Percentiles rank a stretch among this genome's conserved stretches.
These are phyloP conservation scores for Termitomyces sp. DNA, from an alignment of 768 basidiomycete species.

Conservation along the genomic window DNA sequence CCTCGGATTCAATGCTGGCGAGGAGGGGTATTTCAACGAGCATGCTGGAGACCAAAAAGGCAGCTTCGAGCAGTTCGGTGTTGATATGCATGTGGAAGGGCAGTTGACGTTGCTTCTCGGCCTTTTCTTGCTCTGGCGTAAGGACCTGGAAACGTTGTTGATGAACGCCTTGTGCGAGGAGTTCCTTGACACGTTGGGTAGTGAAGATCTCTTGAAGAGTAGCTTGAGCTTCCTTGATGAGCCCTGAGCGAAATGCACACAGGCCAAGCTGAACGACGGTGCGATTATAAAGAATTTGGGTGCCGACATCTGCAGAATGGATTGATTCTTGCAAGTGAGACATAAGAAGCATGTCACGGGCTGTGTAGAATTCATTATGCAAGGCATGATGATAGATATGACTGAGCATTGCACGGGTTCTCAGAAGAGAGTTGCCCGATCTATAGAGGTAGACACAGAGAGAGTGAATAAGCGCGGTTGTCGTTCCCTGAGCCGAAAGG, in stretches of 20 bases:
- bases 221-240: constrained; percentile 90
- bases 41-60: constrained; percentile 98
- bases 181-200: constrained; percentile 94
- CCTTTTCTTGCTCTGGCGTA: constrained; percentile 93
- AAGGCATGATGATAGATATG: constrained; percentile 98
- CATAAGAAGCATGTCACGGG: constrained; percentile 98
- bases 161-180: constrained; percentile 95
- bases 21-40: constrained; percentile 94
- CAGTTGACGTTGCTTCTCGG: constrained; percentile 91
- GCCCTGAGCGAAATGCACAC: constrained; percentile 91
- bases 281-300: constrained; percentile 97
- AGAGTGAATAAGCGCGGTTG: constrained; percentile 78
- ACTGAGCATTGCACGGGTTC: constrained; percentile 94
- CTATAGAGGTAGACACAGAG: constrained; percentile 93
- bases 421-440: constrained; percentile 83
- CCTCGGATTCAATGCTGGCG: constrained; percentile 92
- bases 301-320: constrained; percentile 92
- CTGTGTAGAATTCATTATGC: constrained; percentile 94
- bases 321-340: constrained; percentile 97
- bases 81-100: constrained; percentile 99
- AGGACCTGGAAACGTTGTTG: constrained; percentile 84
- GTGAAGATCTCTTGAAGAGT: constrained; percentile 95
- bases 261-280: constrained; percentile 96
- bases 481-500: constrained; percentile 46
- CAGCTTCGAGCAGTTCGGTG: constrained; percentile 94